Evolutionary conservation across 2,329 filamentous ascomycete genomes (phyloP).

Genomic region (Chaetomiaceae sp.): DNA sequence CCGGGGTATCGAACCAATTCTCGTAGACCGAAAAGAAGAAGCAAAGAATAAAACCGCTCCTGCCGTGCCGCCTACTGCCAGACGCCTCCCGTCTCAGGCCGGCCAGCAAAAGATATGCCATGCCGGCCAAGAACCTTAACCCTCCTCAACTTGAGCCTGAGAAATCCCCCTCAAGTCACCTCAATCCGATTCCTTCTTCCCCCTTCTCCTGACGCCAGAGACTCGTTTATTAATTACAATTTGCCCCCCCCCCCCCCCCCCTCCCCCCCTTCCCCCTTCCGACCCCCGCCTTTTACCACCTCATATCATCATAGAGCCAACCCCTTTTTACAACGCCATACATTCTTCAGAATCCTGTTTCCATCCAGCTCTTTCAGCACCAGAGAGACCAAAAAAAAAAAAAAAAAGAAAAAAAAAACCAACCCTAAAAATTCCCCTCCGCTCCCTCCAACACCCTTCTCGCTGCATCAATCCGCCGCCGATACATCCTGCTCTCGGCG

Average conservation of each 20-base stretch:
- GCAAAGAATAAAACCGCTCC: neutral
- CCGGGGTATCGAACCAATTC: constrained; percentile 24
- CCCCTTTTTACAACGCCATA: neutral
- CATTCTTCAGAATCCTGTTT: neutral
- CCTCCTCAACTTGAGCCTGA: too few species aligned
- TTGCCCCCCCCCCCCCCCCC: too few species aligned
- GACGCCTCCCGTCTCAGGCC: too few species aligned
- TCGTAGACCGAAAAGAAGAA: neutral
- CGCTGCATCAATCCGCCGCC: constrained; percentile 70
- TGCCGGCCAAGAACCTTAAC: too few species aligned
- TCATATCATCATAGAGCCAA: neutral
- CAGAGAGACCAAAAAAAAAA: neutral
- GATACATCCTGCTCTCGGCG: constrained; percentile 59
- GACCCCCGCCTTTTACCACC: neutral
- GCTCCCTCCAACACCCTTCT: constrained; percentile 68
- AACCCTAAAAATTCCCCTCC: constrained; percentile 32
- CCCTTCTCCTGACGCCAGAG: neutral
- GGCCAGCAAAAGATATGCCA: too few species aligned
- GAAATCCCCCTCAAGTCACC: too few species aligned
- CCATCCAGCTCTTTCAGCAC: neutral
- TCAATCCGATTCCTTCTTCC: too few species aligned
- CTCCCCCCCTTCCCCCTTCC: too few species aligned
- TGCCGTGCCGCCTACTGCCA: too few species aligned
- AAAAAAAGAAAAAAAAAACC: neutral
- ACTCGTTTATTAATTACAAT: too few species aligned